Percentiles rank a stretch among this genome's conserved stretches.
Conservation (phyloP, 2,329 filamentous ascomycete genomes). For the Alternaria sp. region DNA sequence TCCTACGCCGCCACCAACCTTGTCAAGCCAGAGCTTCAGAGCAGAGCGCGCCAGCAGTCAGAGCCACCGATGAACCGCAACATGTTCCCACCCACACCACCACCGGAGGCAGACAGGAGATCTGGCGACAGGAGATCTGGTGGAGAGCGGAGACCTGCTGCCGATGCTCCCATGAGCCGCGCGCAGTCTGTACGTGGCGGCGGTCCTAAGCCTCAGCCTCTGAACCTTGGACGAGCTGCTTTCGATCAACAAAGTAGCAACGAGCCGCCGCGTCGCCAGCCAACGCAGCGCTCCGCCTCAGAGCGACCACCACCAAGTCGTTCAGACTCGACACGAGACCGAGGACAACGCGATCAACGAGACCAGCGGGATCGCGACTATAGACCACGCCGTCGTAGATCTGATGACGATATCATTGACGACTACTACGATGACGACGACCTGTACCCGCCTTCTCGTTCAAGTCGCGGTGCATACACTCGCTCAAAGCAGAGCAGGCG, state of each 20-base stretch:
- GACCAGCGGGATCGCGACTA: conserved; percentile 28
- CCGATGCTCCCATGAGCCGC: conserved; percentile 53
- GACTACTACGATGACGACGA: conserved; percentile 72
- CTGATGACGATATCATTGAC: conserved; percentile 60
- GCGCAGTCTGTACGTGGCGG: conserved; percentile 60
- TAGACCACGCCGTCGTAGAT: conserved; percentile 44
- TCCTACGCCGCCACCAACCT: conserved; percentile 94
- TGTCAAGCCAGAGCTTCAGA: conserved; percentile 83
- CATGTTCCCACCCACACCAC: conserved; percentile 97
- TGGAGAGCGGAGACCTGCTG: conserved; percentile 26
- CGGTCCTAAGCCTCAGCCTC: conserved; percentile 58
- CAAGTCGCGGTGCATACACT: conserved; percentile 39
- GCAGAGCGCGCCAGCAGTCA: conserved; percentile 79
- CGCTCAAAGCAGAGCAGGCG: conserved; percentile 49
- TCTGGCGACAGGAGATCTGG: conserved; percentile 34
- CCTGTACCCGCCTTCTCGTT: conserved; percentile 62
- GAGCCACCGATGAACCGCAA: conserved; percentile 81
- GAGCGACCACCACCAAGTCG: conserved; percentile 54
- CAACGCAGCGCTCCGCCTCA: conserved; percentile 54
- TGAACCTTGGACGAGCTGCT: conserved; percentile 59
- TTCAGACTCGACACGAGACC: conserved; percentile 47
- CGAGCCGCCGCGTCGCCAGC: conserved; percentile 48
- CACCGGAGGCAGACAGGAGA: conserved; percentile 78
- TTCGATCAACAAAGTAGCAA: conserved; percentile 53
- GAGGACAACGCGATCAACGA: conserved; percentile 22